Evolutionary conservation across 1,139 yeast genomes (phyloP), one percentile per base, ranked within the genome.

Genomic region (Pichia sp.): DNA sequence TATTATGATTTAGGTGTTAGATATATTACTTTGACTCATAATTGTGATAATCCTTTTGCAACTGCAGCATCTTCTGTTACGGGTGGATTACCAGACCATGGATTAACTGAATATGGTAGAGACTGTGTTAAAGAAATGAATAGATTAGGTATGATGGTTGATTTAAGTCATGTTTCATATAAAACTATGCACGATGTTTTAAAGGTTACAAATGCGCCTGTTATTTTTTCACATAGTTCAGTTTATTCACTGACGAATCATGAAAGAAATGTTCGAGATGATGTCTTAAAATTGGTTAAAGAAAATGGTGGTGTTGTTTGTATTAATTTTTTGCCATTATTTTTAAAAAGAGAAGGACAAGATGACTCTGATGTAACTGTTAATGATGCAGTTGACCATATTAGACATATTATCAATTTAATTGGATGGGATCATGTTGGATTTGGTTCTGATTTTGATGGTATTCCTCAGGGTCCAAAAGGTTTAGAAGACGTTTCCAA

Each of bases 371-470:
- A 42, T 3, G 66, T 62, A 12, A 66, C 74, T 4, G 69, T 75
- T 35, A 73, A 73, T 16, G 76, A 74, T 54, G 78, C 76, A 1
- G 75, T 68, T 1, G 68, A 65, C 33, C 80, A 75, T 57, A 64
- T 73, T 25, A 53, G 63, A 35, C 65, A 75, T 52, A 62, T 74
- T 22, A 67, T 72, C 25, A 57, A 70, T 28, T 50, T 68, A 4
- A 69, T 73, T 42, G 80, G 80, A 1, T 74, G 78, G 78, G 75
- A 70, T 30, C 74, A 72, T 55, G 78, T 75, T 37, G 80, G 80
- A 0, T 58, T 76, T 30, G 80, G 80, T 1, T 68, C 74, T 3
- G 80, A 75, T 56, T 74, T 73, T 50, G 80, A 75, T 54, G 80
- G 80, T 24, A 74, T 74, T 33, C 71, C 71, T 2, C 53, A 54